These are phyloP conservation scores for Eremochloa ophiuroides DNA, from an alignment of 176 grass and related monocot species.

Conservation along the genomic window DNA sequence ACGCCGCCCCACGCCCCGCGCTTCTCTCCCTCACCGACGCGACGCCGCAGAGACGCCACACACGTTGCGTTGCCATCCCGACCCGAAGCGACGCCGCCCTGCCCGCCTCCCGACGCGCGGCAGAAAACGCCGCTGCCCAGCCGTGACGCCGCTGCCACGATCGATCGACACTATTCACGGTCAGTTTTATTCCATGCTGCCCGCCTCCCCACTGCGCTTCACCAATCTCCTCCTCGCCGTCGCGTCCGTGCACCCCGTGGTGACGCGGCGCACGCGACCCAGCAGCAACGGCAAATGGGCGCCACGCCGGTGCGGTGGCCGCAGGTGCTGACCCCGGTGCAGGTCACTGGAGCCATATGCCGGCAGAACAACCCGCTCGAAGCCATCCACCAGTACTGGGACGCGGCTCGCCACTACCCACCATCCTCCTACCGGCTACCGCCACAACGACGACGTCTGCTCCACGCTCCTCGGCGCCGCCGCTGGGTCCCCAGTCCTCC, in stretches of 20 bases:
- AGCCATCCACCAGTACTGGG: constrained; percentile 45
- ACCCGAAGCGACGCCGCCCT: too few relatives aligned
- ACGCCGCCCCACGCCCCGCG: too few relatives aligned
- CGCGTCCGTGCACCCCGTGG: constrained; percentile 5
- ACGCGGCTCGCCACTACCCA: constrained; percentile 45
- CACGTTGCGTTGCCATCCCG: too few relatives aligned
- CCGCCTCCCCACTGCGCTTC: constrained; percentile 39
- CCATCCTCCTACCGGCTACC: constrained; percentile 50
- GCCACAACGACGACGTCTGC: constrained; percentile 60
- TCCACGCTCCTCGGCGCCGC: constrained; percentile 36
- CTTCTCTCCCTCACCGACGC: too few relatives aligned
- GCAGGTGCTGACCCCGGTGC: constrained; percentile 60
- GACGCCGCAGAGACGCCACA: too few relatives aligned
- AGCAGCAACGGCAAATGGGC: not conserved
- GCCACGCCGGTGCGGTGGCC: constrained; percentile 59
- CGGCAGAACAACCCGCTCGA: constrained; percentile 58
- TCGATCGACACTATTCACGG: too few relatives aligned
- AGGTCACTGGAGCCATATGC: constrained; percentile 60
- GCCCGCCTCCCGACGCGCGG: too few relatives aligned
- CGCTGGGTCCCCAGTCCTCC: constrained; percentile 29
- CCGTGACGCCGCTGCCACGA: too few relatives aligned
- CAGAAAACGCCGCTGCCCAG: too few relatives aligned
- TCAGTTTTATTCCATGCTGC: too few relatives aligned
- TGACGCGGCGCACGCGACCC: constrained; percentile 4
- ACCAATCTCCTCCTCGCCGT: constrained; percentile 30